These are phyloP conservation scores for Fallopia convolvulus DNA, from an alignment of 148 eudicot species.

Conservation along the genomic window DNA sequence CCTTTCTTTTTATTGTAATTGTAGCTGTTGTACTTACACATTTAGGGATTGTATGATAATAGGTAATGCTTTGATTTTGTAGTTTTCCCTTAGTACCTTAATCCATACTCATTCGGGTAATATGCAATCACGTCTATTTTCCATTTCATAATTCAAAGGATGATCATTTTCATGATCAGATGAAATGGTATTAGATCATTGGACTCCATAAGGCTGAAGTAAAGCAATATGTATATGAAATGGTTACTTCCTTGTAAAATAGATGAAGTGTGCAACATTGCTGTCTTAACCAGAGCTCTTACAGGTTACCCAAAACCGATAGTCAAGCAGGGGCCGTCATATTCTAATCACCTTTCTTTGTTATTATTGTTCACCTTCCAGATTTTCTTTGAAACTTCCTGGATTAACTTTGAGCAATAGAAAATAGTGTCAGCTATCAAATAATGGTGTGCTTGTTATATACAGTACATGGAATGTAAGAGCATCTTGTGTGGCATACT, in stretches of 20 bases:
- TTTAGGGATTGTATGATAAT: neutral
- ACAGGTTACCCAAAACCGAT: neutral
- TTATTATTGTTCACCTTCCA: neutral
- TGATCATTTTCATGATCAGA: neutral
- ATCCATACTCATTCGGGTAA: too few species aligned
- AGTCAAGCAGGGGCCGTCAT: neutral
- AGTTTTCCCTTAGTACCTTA: neutral
- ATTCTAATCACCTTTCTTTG: neutral
- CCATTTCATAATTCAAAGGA: neutral
- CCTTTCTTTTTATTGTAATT: neutral
- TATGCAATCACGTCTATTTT: neutral
- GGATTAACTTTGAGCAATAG: neutral
- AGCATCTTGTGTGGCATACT: neutral
- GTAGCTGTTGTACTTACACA: neutral
- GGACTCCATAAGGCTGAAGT: neutral
- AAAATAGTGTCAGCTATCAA: neutral
- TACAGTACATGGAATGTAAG: neutral
- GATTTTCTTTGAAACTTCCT: neutral
- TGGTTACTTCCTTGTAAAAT: neutral
- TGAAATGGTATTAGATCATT: neutral
- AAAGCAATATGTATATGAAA: neutral
- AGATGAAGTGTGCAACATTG: neutral
- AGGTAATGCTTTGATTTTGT: neutral
- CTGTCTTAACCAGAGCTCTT: neutral
- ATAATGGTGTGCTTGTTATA: neutral